Conservation (phyloP, 169 alveolate species). For the Plasmodium cynomolgi region DNA sequence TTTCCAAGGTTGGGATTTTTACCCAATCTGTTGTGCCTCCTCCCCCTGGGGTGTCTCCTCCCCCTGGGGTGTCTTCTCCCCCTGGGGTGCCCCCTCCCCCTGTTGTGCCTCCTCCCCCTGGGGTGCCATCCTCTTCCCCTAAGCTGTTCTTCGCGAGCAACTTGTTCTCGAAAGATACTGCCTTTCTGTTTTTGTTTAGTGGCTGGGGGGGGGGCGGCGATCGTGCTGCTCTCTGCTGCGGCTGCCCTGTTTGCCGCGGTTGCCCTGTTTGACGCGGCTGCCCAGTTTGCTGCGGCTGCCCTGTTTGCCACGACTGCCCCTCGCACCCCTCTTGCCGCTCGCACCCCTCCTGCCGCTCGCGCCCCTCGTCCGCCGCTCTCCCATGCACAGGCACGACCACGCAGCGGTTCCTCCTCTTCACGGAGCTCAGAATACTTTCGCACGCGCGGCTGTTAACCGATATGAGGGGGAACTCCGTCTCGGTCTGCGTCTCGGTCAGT, state of each 20-base stretch:
- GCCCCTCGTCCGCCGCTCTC: neutral
- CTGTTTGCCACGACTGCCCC: neutral
- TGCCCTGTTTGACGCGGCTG: no score
- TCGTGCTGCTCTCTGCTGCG: neutral
- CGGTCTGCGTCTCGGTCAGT: neutral
- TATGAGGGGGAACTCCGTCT: slow-evolving; percentile 19
- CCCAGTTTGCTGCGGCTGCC: neutral
- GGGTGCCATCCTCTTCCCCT: neutral
- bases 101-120: neutral
- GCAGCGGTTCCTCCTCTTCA: neutral
- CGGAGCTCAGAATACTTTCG: neutral
- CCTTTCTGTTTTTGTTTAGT: slow-evolving; percentile 1
- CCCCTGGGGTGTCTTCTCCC: neutral
- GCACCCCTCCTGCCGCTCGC: neutral
- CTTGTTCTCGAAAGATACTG: slow-evolving; percentile 1
- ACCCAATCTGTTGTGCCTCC: neutral
- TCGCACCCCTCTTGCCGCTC: no score
- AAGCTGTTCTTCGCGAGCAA: neutral
- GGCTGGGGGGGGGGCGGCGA: neutral
- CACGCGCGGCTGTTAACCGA: slow-evolving; percentile 40
- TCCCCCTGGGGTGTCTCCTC: neutral
- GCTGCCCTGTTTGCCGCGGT: no score
- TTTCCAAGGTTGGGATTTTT: neutral
- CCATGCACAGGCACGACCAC: slow-evolving; percentile 31
- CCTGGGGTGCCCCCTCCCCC: neutral